Evolutionary conservation across 2,329 filamentous ascomycete genomes (phyloP).

Genomic region (Arthroderma sp.): DNA sequence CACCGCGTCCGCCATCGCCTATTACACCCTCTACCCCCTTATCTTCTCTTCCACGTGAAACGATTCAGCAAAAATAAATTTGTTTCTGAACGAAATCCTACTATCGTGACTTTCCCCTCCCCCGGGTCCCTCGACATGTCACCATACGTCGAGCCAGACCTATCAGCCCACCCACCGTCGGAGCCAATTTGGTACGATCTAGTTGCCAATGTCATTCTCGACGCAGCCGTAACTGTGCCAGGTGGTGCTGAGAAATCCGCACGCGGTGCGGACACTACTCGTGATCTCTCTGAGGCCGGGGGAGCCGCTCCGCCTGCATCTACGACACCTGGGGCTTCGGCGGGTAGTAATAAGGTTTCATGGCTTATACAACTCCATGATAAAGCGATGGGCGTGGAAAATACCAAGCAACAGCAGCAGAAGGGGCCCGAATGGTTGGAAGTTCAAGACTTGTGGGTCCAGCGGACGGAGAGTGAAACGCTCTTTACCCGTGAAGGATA

Average conservation of each 20-base stretch:
- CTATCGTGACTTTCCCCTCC: conserved; percentile 91
- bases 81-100: conserved; percentile 87
- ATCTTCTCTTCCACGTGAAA: conserved; percentile 88
- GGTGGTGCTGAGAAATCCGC: conserved; percentile 36
- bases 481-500: conserved; percentile 90
- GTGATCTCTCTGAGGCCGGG: conserved; percentile 25
- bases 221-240: conserved; percentile 48
- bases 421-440: conserved; percentile 72
- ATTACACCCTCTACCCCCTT: conserved; percentile 80
- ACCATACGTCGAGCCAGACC: conserved; percentile 83
- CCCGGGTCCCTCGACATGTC: conserved; percentile 71
- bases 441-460: conserved; percentile 85
- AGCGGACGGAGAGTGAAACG: conserved; percentile 76
- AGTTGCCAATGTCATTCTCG: conserved; percentile 71
- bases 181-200: conserved; percentile 92
- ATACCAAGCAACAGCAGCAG: conserved; percentile 20
- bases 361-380: conserved; percentile 90
- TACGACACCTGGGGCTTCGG: conserved; percentile 53
- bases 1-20: conserved; percentile 82
- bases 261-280: conserved; percentile 17
- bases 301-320: conserved; percentile 7
- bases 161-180: conserved; percentile 51
- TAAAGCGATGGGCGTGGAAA: conserved; percentile 43
- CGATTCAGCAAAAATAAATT: conserved; percentile 97
- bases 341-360: conserved; percentile 79